phyloP scores from a whole-genome alignment of 768 basidiomycete genomes.

The Mycena metata region DNA sequence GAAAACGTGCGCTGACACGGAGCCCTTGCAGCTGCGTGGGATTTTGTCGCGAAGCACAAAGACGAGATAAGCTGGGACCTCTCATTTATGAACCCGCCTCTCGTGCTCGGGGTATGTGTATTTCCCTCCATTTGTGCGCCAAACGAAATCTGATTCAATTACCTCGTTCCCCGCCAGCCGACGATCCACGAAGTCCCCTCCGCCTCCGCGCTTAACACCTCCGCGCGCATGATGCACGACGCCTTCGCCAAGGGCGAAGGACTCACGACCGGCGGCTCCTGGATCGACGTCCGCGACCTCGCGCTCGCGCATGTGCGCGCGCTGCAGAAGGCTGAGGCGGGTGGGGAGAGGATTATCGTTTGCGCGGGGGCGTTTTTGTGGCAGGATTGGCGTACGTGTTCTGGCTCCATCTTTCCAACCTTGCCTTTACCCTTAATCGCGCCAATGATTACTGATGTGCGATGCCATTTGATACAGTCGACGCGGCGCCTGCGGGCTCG shows the following conservation, averaged over 20 bases:
- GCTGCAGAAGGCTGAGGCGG: slow-evolving; percentile 54
- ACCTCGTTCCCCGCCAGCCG: slow-evolving; percentile 48
- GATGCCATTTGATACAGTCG: too few relatives aligned
- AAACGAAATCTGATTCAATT: not conserved
- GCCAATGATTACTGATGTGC: too few relatives aligned
- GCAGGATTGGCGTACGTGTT: slow-evolving; percentile 32
- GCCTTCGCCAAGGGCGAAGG: not conserved
- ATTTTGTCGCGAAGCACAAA: slow-evolving; percentile 56
- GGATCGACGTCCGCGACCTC: slow-evolving; percentile 33
- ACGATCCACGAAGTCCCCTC: slow-evolving; percentile 50
- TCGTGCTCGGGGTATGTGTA: slow-evolving; percentile 50
- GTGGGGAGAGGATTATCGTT: slow-evolving; percentile 68
- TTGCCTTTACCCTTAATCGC: too few relatives aligned
- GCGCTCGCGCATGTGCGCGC: slow-evolving; percentile 18
- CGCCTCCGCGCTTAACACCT: slow-evolving; percentile 51
- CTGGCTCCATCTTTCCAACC: too few relatives aligned
- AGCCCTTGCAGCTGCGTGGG: slow-evolving; percentile 54
- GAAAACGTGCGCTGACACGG: too few relatives aligned
- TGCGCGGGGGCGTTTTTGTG: slow-evolving; percentile 46
- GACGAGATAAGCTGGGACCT: slow-evolving; percentile 63
- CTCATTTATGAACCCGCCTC: slow-evolving; percentile 65
- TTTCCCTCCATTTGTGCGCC: too few relatives aligned
- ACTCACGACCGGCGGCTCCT: slow-evolving; percentile 7
- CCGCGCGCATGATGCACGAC: slow-evolving; percentile 45
- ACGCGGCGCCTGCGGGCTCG: slow-evolving; percentile 31